phyloP scores from a whole-genome alignment of 2,329 filamentous ascomycete genomes.

The Apiospora rasikravindrae region DNA sequence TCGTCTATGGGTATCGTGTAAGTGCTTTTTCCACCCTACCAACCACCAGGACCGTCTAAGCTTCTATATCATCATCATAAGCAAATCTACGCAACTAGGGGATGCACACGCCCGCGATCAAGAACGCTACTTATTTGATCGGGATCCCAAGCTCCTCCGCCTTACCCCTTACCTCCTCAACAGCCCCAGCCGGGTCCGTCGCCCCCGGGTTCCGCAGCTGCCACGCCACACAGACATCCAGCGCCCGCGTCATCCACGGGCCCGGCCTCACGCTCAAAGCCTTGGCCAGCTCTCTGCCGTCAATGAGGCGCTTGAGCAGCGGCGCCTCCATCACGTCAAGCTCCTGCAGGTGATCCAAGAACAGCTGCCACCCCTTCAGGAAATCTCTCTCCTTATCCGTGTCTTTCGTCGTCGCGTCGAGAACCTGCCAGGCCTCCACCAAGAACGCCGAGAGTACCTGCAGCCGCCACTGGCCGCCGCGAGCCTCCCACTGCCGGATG shows the following conservation, averaged over 20 bases:
- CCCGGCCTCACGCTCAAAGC: conserved; percentile 74
- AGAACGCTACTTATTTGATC: not conserved
- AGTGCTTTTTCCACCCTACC: not conserved
- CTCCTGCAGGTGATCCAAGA: conserved; percentile 59
- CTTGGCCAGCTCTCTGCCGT: conserved; percentile 75
- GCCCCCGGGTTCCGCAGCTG: conserved; percentile 79
- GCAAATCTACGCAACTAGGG: not conserved
- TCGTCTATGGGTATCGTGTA: conserved; percentile 18
- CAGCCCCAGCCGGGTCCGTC: conserved; percentile 61
- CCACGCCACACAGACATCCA: conserved; percentile 85
- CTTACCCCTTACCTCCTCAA: conserved; percentile 62
- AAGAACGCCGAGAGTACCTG: conserved; percentile 73
- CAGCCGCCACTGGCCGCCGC: conserved; percentile 68
- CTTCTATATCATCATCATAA: not conserved
- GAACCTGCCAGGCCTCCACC: conserved; percentile 60
- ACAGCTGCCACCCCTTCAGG: conserved; percentile 56
- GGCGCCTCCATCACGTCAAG: conserved; percentile 64
- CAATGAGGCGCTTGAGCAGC: conserved; percentile 67
- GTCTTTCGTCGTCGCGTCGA: conserved; percentile 27
- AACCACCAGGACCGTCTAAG: not conserved
- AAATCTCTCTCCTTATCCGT: conserved; percentile 46
- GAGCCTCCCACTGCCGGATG: conserved; percentile 72
- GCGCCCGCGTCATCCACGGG: conserved; percentile 81
- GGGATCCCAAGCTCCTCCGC: conserved; percentile 58
- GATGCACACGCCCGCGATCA: not conserved